Evolutionary conservation across 2,329 filamentous ascomycete genomes (phyloP).

Genomic region (Aureobasidium sp.): DNA sequence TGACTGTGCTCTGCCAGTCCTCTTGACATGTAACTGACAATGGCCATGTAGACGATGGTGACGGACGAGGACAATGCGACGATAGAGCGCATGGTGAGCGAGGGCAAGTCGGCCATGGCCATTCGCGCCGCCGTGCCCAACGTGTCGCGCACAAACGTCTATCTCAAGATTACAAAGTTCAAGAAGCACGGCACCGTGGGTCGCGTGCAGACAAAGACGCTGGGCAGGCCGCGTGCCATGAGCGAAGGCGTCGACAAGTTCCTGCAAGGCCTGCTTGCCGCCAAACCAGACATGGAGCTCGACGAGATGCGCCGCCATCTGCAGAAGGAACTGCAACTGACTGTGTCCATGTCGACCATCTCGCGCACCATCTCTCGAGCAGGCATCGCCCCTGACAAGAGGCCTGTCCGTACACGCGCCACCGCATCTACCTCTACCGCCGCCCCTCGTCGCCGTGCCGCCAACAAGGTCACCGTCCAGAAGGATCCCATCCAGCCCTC

Average conservation of each 20-base stretch:
- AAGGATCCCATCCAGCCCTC: background rate
- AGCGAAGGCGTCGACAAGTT: constrained; percentile 14
- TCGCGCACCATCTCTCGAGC: constrained; percentile 11
- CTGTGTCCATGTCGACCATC: constrained; percentile 14
- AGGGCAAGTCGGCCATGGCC: constrained; percentile 12
- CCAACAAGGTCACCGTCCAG: background rate
- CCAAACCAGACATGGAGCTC: constrained; percentile 14
- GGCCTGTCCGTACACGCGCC: background rate
- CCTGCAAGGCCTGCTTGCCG: constrained; percentile 13
- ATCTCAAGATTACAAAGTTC: constrained; percentile 15
- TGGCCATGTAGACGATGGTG: constrained; percentile 8
- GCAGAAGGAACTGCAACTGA: constrained; percentile 9
- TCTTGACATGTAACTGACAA: background rate
- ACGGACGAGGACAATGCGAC: constrained; percentile 13
- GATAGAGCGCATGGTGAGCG: constrained; percentile 13
- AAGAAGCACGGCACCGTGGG: constrained; percentile 15
- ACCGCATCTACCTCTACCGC: background rate
- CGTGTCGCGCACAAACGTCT: constrained; percentile 15
- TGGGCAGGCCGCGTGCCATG: constrained; percentile 13
- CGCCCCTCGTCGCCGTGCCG: background rate
- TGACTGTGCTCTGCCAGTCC: background rate
- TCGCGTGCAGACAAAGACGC: constrained; percentile 14
- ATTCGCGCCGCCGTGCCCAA: constrained; percentile 14
- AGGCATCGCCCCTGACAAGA: background rate
- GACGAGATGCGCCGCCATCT: constrained; percentile 16